phyloP scores from a whole-genome alignment of 2,329 filamentous ascomycete genomes.

The Chrysosporium queenslandicum region DNA sequence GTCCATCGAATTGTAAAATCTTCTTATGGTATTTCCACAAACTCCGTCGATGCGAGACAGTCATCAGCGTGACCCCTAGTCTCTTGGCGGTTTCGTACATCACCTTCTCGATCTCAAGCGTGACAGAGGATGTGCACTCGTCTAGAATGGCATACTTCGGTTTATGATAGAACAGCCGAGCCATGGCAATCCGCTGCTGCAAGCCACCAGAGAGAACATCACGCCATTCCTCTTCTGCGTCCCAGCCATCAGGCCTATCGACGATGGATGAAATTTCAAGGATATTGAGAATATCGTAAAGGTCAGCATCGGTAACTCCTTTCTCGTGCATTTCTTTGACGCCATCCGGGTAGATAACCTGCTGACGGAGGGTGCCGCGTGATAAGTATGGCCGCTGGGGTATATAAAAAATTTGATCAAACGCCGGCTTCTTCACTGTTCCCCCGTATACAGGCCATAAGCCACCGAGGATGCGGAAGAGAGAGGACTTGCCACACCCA shows the following conservation, averaged over 20 bases:
- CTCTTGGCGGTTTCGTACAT: conserved; percentile 97
- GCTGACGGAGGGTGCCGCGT: conserved; percentile 82
- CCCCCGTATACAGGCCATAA: conserved; percentile 97
- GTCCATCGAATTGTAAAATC: conserved; percentile 93
- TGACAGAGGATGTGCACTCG: conserved; percentile 93
- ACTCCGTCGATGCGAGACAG: conserved; percentile 80
- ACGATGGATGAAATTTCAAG: conserved; percentile 78
- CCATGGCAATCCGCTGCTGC: conserved; percentile 95
- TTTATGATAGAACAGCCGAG: conserved; percentile 83
- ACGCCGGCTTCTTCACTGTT: conserved; percentile 80
- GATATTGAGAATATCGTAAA: conserved; percentile 63
- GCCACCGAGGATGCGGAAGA: conserved; percentile 92
- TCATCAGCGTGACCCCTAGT: conserved; percentile 90
- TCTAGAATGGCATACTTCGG: conserved; percentile 93
- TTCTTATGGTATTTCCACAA: conserved; percentile 93
- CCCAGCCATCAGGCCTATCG: conserved; percentile 71
- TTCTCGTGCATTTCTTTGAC: conserved; percentile 78
- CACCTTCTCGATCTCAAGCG: conserved; percentile 81
- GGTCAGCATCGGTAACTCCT: conserved; percentile 69
- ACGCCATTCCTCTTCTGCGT: conserved; percentile 92
- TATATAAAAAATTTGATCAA: conserved; percentile 94
- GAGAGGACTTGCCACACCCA: conserved; percentile 88
- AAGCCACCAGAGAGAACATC: conserved; percentile 85
- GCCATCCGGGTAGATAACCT: conserved; percentile 92
- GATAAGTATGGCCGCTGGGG: conserved; percentile 91